Percentiles rank a stretch among this genome's conserved stretches.
Evolutionary conservation across 2,329 filamentous ascomycete genomes (phyloP).

Genomic region (Fusarium sp.): DNA sequence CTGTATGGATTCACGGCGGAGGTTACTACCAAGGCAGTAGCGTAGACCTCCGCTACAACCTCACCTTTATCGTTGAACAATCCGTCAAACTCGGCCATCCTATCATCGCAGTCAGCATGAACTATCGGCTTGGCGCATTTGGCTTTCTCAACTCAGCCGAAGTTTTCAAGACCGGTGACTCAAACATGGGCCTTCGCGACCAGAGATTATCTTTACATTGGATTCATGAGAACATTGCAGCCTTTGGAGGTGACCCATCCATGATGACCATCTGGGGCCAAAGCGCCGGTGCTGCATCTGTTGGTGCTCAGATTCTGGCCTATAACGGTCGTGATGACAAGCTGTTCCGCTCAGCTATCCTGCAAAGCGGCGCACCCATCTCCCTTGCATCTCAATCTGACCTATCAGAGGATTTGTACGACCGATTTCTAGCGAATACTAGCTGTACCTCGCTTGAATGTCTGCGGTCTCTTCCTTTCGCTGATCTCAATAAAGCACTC

Average conservation of each 20-base stretch:
- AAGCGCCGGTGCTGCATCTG: slow-evolving; percentile 23
- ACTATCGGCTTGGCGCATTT: slow-evolving; percentile 46
- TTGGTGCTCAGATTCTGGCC: slow-evolving; percentile 26
- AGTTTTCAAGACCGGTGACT: slow-evolving; percentile 53
- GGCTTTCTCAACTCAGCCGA: slow-evolving; percentile 61
- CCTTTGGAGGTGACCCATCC: slow-evolving; percentile 58
- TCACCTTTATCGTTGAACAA: slow-evolving; percentile 66
- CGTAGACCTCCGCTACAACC: slow-evolving; percentile 66
- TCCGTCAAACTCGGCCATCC: slow-evolving; percentile 52
- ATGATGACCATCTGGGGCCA: slow-evolving; percentile 58
- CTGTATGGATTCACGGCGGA: slow-evolving; percentile 50
- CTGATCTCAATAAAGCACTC: background rate
- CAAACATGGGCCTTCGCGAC: slow-evolving; percentile 63
- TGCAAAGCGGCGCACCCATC: slow-evolving; percentile 21
- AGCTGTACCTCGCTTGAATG: background rate
- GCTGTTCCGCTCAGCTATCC: slow-evolving; percentile 19
- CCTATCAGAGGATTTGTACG: background rate
- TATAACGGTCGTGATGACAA: slow-evolving; percentile 26
- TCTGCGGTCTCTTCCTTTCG: background rate
- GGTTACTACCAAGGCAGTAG: slow-evolving; percentile 55
- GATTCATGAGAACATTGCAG: slow-evolving; percentile 60
- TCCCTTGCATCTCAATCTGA: background rate
- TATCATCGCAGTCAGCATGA: slow-evolving; percentile 34
- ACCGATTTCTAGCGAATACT: background rate
- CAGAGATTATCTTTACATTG: slow-evolving; percentile 61